Evolutionary conservation across 129 eudicot species (phyloP).

Genomic region (Centrapalus pauciflorus): DNA sequence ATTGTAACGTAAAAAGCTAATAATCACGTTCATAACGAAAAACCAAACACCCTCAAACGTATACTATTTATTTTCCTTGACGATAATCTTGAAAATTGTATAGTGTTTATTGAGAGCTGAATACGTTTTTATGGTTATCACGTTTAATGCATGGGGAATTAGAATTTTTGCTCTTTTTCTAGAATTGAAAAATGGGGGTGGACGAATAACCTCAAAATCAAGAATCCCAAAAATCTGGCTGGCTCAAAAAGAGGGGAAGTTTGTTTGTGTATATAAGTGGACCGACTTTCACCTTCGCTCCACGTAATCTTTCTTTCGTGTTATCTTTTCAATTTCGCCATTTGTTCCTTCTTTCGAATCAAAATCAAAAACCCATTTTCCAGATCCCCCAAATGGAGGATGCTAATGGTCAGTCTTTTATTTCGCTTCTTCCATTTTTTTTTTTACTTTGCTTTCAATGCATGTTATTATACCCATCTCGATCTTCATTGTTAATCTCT

Average conservation of each 20-base stretch:
- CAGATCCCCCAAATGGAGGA: slow-evolving; percentile 21
- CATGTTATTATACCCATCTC: not conserved
- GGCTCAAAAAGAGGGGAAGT: not conserved
- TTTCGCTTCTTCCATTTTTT: not conserved
- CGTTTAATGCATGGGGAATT: too few relatives aligned
- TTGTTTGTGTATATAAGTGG: too few relatives aligned
- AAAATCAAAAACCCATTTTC: not conserved
- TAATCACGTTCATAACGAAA: too few relatives aligned
- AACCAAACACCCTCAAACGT: too few relatives aligned
- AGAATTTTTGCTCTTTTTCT: too few relatives aligned
- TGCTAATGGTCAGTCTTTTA: slow-evolving; percentile 20
- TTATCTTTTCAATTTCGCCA: not conserved
- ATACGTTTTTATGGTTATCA: too few relatives aligned
- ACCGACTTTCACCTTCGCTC: slow-evolving; percentile 1
- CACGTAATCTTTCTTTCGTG: slow-evolving; percentile 7
- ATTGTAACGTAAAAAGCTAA: too few relatives aligned
- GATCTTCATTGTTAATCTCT: slow-evolving; percentile 2
- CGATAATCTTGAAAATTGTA: too few relatives aligned
- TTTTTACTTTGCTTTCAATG: not conserved
- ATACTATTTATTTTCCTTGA: too few relatives aligned
- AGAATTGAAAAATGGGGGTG: too few relatives aligned
- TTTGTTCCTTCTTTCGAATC: not conserved
- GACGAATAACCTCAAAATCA: not conserved
- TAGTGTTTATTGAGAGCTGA: too few relatives aligned
- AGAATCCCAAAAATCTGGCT: not conserved